These are phyloP conservation scores for Leccinum uliginosum DNA, from an alignment of 768 basidiomycete genomes.

Conservation along the genomic window DNA sequence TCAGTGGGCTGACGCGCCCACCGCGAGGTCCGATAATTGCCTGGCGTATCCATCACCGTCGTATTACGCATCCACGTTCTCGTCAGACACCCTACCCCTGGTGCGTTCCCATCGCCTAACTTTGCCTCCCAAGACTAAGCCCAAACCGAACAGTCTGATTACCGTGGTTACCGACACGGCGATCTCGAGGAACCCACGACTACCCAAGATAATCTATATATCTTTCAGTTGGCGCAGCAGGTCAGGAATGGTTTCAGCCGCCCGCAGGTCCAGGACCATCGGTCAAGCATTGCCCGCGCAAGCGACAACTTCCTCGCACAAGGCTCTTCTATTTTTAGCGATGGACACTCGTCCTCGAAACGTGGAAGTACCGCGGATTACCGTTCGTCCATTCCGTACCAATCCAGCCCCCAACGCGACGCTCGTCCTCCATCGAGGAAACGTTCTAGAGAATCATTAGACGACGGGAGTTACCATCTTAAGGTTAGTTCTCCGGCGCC, in stretches of 20 bases:
- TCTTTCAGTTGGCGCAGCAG: slow-evolving; percentile 22
- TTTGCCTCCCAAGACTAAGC: slow-evolving; percentile 4
- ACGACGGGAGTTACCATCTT: slow-evolving; percentile 24
- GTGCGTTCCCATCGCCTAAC: slow-evolving; percentile 13
- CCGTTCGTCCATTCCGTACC: slow-evolving; percentile 12
- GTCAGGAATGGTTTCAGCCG: slow-evolving; percentile 16
- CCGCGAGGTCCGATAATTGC: slow-evolving; percentile 23
- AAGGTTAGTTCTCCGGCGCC: slow-evolving; percentile 30
- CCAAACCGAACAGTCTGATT: slow-evolving; percentile 11
- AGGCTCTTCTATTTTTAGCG: slow-evolving; percentile 29
- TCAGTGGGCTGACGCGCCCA: slow-evolving; percentile 25
- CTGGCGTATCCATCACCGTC: slow-evolving; percentile 15
- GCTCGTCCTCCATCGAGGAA: slow-evolving; percentile 28
- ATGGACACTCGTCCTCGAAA: slow-evolving; percentile 17
- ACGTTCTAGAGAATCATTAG: slow-evolving; percentile 30
- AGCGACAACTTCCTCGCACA: slow-evolving; percentile 32
- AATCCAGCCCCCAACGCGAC: slow-evolving; percentile 14
- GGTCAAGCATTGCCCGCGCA: slow-evolving; percentile 29
- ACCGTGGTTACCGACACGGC: slow-evolving; percentile 15
- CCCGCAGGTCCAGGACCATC: slow-evolving; percentile 27
- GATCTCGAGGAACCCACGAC: slow-evolving; percentile 10
- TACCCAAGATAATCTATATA: slow-evolving; percentile 20
- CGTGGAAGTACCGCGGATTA: slow-evolving; percentile 17
- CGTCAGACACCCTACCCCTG: slow-evolving; percentile 13
- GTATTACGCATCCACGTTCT: slow-evolving; percentile 11